phyloP scores from a whole-genome alignment of 2,329 filamentous ascomycete species.

The Thelonectria discophora region DNA sequence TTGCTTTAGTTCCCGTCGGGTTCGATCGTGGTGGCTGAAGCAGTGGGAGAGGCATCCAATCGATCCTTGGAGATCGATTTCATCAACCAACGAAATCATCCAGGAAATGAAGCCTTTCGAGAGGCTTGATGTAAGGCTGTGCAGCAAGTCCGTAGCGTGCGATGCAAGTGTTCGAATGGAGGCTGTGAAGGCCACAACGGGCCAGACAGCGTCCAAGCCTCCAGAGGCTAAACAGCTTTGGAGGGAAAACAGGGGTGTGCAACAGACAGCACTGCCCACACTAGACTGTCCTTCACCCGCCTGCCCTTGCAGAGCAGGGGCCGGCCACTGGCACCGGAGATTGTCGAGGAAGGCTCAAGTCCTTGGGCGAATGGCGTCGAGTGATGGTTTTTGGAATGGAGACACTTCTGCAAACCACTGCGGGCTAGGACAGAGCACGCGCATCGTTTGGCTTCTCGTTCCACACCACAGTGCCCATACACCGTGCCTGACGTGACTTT shows the following conservation, averaged over 20 bases:
- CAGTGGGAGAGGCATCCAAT: slow-evolving; percentile 40
- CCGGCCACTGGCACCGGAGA: background rate
- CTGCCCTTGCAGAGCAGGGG: slow-evolving; percentile 28
- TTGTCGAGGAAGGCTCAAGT: slow-evolving; percentile 9
- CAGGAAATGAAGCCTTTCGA: slow-evolving; percentile 8
- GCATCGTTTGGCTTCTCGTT: slow-evolving; percentile 26
- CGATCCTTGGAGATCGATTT: slow-evolving; percentile 24
- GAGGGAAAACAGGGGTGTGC: slow-evolving; percentile 6
- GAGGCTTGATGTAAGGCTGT: slow-evolving; percentile 38
- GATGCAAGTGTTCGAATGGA: slow-evolving; percentile 27
- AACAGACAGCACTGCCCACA: slow-evolving; percentile 29
- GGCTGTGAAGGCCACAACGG: slow-evolving; percentile 34
- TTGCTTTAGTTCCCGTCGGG: slow-evolving; percentile 37
- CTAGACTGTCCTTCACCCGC: slow-evolving; percentile 3
- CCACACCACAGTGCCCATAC: slow-evolving; percentile 12
- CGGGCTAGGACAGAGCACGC: slow-evolving; percentile 27
- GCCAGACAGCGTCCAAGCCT: slow-evolving; percentile 33
- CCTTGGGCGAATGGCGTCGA: slow-evolving; percentile 21
- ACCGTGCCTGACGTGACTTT: slow-evolving; percentile 9
- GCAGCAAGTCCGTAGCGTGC: slow-evolving; percentile 7
- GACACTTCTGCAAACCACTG: slow-evolving; percentile 32
- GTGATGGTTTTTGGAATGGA: background rate
- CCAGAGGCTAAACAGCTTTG: slow-evolving; percentile 26
- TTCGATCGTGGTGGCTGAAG: slow-evolving; percentile 28
- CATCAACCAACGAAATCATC: slow-evolving; percentile 16